Base-by-base conservation (phyloP, 345 rosid species). In the Eutrema heterophyllum region DNA sequence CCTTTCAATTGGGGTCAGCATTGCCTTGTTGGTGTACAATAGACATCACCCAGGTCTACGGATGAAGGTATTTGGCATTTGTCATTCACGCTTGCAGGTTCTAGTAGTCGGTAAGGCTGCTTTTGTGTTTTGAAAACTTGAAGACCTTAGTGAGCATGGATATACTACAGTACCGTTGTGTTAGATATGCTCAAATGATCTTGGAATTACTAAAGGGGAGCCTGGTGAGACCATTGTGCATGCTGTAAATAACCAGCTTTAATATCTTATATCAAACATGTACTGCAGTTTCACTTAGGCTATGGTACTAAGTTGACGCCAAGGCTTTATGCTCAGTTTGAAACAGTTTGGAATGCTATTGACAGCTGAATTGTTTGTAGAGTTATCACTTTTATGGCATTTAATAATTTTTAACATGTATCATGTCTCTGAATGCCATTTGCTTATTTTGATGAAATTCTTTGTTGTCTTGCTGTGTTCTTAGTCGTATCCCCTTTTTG, bases 21-120 rank as follows among this genome's bases (percentile, higher is more conserved):
- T 91, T 91, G 97, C 94, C 89, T 86, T 85, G 88, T 85, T 89
- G 94, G 97, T 91, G 98, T 89, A 86, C 98, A 81, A 83, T 91
- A 89, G 85, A 86, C 94, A 85, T 81, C 84, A 88, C 85, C 79
- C 73, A 79, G 87, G 83, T 86, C 87, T 86, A 87, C 84, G 63
- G 91, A 86, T 75, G 94, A 93, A 91, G 96, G 93, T 91, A 86
- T 89, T 88, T 82, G 85, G 88, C 94, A 79, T 83, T 88, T 81
- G 70, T 72, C 81, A 76, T 86, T 83, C 87, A 79, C 86, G 65
- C 83, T 81, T 88, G 92, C 88, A 79, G 86, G 90, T 89, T 83
- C 82, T 82, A 81, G 85, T 87, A 80, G 98, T 89, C 82, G 98
- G 97, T 94, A 91, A 94, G 98, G 88, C 84, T 87, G 93, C 92